Percentiles rank a stretch among this genome's conserved stretches.
Evolutionary conservation across 2,329 filamentous ascomycete species (phyloP).

Genomic region (Sporothrix euskadiensis): DNA sequence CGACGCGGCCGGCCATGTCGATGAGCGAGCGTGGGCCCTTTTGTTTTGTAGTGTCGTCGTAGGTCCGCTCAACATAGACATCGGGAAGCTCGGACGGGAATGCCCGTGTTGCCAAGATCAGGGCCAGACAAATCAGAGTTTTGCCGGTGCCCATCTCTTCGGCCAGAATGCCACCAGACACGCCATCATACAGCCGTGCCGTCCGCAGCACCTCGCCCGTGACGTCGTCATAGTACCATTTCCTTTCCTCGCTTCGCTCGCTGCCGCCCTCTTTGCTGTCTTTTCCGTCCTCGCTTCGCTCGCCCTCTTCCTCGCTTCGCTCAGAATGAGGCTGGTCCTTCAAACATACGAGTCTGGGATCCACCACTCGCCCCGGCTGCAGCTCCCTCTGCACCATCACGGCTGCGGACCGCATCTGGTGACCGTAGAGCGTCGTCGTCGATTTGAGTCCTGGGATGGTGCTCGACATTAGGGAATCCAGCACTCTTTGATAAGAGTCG

Average conservation of each 20-base stretch:
- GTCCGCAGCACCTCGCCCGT: constrained; percentile 62
- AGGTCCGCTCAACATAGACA: not conserved
- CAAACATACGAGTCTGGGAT: constrained; percentile 68
- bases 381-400: constrained; percentile 81
- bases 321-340: constrained; percentile 49
- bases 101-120: constrained; percentile 73
- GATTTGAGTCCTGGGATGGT: constrained; percentile 61
- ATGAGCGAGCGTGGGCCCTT: constrained; percentile 61
- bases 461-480: constrained; percentile 57
- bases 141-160: constrained; percentile 85
- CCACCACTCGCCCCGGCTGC: constrained; percentile 63
- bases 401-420: constrained; percentile 78
- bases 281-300: constrained; percentile 34
- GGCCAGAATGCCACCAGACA: constrained; percentile 73
- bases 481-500: constrained; percentile 52
- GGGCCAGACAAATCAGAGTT: constrained; percentile 77
- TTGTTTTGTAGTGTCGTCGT: constrained; percentile 42
- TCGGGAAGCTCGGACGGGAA: constrained; percentile 67
- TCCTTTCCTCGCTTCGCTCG: constrained; percentile 34
- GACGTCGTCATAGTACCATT: constrained; percentile 71
- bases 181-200: constrained; percentile 71
- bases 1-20: constrained; percentile 70
- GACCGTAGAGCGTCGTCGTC: constrained; percentile 67
- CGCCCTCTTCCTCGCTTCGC: not conserved
- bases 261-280: not conserved